These are phyloP conservation scores for Coleophoma crateriformis DNA, from an alignment of 2,329 filamentous ascomycete species.

Conservation along the genomic window DNA sequence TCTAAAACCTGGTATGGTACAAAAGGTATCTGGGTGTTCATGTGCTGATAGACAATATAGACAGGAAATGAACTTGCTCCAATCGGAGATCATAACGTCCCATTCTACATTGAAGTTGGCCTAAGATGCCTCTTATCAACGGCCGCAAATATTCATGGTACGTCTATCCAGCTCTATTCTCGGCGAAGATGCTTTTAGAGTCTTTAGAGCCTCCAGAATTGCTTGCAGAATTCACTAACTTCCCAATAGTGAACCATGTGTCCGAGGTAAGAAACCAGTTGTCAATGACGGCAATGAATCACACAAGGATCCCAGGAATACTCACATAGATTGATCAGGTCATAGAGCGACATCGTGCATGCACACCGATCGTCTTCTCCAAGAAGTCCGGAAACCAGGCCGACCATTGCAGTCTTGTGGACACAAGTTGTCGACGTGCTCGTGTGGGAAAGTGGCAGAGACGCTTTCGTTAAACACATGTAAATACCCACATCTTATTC, in stretches of 20 bases:
- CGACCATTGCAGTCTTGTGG: slow-evolving; percentile 21
- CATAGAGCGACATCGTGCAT: slow-evolving; percentile 21
- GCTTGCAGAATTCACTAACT: not conserved
- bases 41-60: not conserved
- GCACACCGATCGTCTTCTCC: slow-evolving; percentile 18
- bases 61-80: not conserved
- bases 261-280: slow-evolving; percentile 11
- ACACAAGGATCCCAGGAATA: not conserved
- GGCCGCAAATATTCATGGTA: slow-evolving; percentile 24
- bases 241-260: slow-evolving; percentile 18
- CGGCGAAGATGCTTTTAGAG: not conserved
- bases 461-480: not conserved
- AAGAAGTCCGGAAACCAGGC: slow-evolving; percentile 23
- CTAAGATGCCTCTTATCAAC: slow-evolving; percentile 22
- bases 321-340: not conserved
- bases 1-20: not conserved
- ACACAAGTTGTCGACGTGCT: slow-evolving; percentile 17
- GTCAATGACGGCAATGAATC: not conserved
- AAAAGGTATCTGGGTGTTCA: not conserved
- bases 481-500: not conserved
- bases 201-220: not conserved
- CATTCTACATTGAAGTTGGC: not conserved
- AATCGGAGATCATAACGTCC: not conserved
- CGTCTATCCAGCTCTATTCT: not conserved
- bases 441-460: slow-evolving; percentile 7